Base-by-base conservation (phyloP, 1,284 basidiomycete species). In the Cutaneotrichosporon sp. region DNA sequence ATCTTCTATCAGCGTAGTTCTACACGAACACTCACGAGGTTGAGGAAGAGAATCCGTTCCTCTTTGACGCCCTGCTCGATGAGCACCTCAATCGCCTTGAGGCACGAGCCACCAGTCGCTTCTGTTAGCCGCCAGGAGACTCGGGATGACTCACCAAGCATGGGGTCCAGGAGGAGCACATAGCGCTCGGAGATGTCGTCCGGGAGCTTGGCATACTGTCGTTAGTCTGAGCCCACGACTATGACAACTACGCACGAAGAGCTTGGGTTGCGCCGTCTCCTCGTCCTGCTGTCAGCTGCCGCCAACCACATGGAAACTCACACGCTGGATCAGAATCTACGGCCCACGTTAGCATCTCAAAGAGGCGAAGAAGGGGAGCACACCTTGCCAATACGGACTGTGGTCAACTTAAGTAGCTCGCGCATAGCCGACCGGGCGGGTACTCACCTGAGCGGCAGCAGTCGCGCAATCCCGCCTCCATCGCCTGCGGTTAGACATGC, bases 91-190 rank as follows among this genome's bases (percentile, higher is more conserved):
- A 97, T 89, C 0, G 94, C 94, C 74, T 97, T 97, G 76, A 96
- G 92, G 3, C 93, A 96, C 16, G 92, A 97, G 38, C 96, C 94
- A 29, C 94, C 94, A 0, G 94, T 98, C 0, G 94, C 92, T 92
- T 61, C 8, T 11, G 31, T 56, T 31, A 57, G 55, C 38, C 29
- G 10, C 14, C 10, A 10, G 29, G 9, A 31, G 10, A 37, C 34
- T 20, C 8, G 14, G 34, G 9, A 9, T 32, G 24, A 64, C 82
- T 50, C 67, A 90, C 90, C 90, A 35, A 98, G 84, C 94, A 98
- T 98, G 1, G 94, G 94, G 72, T 98, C 94, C 14, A 98, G 82
- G 14, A 98, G 82, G 31, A 98, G 83, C 44, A 94, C 90, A 74
- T 94, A 98, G 49, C 94, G 85, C 34, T 82, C 79, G 0, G 87